A percentile compares a stretch with the other conserved stretches of the same genome.
Evolutionary conservation across 2,329 filamentous ascomycete genomes (phyloP).

Genomic region (Pseudopithomyces chartarum): DNA sequence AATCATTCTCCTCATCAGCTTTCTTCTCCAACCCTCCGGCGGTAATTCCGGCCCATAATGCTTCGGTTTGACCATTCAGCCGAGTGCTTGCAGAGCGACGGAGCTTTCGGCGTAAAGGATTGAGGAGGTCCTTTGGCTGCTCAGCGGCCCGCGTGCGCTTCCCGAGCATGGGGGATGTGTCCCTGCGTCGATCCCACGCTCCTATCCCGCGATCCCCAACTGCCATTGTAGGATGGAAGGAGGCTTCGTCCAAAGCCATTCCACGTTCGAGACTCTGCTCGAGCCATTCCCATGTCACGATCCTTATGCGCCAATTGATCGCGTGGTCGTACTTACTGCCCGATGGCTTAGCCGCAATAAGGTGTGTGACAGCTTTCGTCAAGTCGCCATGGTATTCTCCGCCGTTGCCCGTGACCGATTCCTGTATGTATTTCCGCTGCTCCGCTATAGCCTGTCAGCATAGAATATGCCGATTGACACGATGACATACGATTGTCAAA

Average conservation of each 20-base stretch:
- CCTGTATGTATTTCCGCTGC: constrained; percentile 72
- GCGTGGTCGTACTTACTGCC: constrained; percentile 92
- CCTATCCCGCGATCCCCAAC: constrained; percentile 73
- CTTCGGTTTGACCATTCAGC: constrained; percentile 76
- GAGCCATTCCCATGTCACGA: constrained; percentile 86
- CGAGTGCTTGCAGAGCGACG: constrained; percentile 86
- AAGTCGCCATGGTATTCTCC: constrained; percentile 88
- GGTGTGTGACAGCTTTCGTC: constrained; percentile 82
- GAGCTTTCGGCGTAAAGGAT: constrained; percentile 71
- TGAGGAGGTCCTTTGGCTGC: constrained; percentile 40
- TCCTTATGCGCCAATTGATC: constrained; percentile 77
- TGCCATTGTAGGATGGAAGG: constrained; percentile 77
- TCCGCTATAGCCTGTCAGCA: constrained; percentile 54
- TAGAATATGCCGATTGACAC: neutral
- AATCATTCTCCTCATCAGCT: constrained; percentile 36
- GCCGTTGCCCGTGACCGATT: constrained; percentile 70
- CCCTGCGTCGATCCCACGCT: constrained; percentile 65
- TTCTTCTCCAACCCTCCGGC: constrained; percentile 42
- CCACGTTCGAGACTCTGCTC: constrained; percentile 80
- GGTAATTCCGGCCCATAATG: constrained; percentile 90
- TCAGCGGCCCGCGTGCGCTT: constrained; percentile 41
- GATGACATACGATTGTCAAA: constrained; percentile 65
- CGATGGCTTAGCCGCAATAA: constrained; percentile 77
- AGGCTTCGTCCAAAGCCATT: constrained; percentile 87
- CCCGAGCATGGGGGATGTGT: constrained; percentile 47